Evolutionary conservation across 352 stramenopile genomes (phyloP), one percentile per base, ranked within the genome.

Genomic region (Phytophthora meadii): DNA sequence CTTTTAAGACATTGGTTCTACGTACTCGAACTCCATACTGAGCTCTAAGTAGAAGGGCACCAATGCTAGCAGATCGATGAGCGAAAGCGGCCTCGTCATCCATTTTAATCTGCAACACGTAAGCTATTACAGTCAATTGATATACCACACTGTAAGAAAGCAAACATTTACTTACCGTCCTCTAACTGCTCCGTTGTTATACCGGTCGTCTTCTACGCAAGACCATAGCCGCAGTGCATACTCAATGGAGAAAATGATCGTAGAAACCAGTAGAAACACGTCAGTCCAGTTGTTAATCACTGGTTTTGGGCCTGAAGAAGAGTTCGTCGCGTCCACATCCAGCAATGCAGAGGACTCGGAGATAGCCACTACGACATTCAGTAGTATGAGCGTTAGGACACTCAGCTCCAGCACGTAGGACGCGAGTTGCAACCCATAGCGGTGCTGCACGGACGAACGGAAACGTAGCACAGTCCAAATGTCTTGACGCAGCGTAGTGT

Each of bases 41-140:
- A 90, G 72, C 45, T 90, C 80, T 44, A 90, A 34, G 54, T 87
- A 90, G 51, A 88, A 90, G 3, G 81, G 81, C 3, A 88, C 41
- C 32, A 90, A 67, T 44, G 73, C 65, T 27, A 83, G 54, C 15
- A 89, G 52, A 58, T 90, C 81, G 24, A 90, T 83, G 1, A 90
- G 27, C 17, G 81, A 89, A 12, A 88, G 47, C n/a, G 80, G 81
- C 36, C 67, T 65, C 8, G 56, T 61, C 76, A 88, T 90, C 80
- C 81, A 90, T 60, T 75, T 74, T 10, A 89, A 47, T 40, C 80
- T 89, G 47, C 15, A 58, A 12, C n/a, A 63, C 22, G 45, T 40
- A 28, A 25, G 46, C 12, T 54, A 19, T 7, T 32, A 47, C 34
- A 25, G 7, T 25, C 24, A 46, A 25, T 14, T 11, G 22, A 6